These are phyloP conservation scores for Metschnikowia similis DNA, from an alignment of 805 yeast species.

Conservation along the genomic window DNA sequence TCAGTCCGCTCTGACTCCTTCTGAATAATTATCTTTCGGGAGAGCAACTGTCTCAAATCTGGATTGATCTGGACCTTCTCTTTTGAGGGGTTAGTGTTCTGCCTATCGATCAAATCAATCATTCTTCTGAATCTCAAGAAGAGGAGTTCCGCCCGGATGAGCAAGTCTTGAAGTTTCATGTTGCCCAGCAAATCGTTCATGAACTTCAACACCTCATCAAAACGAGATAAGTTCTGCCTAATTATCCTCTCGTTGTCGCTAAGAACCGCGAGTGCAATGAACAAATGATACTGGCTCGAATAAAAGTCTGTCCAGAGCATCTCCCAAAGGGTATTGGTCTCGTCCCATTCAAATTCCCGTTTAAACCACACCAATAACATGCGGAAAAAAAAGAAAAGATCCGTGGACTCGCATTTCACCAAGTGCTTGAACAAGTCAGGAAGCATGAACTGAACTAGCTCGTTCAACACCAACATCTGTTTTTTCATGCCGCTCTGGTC, in stretches of 20 bases:
- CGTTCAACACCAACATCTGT: slow-evolving; percentile 80
- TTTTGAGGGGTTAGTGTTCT: slow-evolving; percentile 24
- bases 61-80: slow-evolving; percentile 35
- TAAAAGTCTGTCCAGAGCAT: slow-evolving; percentile 83
- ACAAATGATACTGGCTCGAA: slow-evolving; percentile 82
- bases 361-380: slow-evolving; percentile 96
- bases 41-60: slow-evolving; percentile 56
- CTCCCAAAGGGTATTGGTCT: slow-evolving; percentile 85
- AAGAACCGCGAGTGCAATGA: slow-evolving; percentile 82
- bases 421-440: slow-evolving; percentile 81
- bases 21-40: slow-evolving; percentile 58
- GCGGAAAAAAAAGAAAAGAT: slow-evolving; percentile 88
- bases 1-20: slow-evolving; percentile 50
- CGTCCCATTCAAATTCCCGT: slow-evolving; percentile 79
- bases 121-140: slow-evolving; percentile 78
- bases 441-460: slow-evolving; percentile 82
- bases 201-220: slow-evolving; percentile 89
- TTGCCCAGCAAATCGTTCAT: slow-evolving; percentile 85
- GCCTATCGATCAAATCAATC: slow-evolving; percentile 71
- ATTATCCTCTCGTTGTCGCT: slow-evolving; percentile 82
- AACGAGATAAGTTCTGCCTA: slow-evolving; percentile 64
- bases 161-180: slow-evolving; percentile 67
- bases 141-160: slow-evolving; percentile 79
- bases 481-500: slow-evolving; percentile 91
- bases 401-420: slow-evolving; percentile 82